Base-by-base conservation (phyloP, 805 yeast genomes). In the Metschnikowia cerradonensis region DNA sequence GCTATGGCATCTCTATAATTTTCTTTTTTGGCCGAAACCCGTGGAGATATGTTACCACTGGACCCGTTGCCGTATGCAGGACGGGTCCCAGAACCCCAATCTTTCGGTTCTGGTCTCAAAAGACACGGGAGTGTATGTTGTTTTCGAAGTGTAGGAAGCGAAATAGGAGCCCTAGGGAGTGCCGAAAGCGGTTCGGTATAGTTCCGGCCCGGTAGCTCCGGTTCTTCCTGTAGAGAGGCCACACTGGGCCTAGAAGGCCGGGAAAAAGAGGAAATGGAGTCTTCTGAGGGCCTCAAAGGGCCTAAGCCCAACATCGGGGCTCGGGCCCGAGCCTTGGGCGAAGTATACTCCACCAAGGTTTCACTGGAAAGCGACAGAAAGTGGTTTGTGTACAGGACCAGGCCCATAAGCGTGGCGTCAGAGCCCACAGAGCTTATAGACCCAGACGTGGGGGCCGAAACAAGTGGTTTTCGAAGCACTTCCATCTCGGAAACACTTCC, bases 371-470 rank as follows among this genome's bases (percentile, higher is more conserved):
- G 32, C 20, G 58, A 53, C 32, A 58, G 55, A 33, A 56, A 63
- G 34, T 53, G 62, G 47, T 61, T 45, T 3, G 45, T 35, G 32
- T 43, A 49, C 22, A 50, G 36, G n/a, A 30, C 41, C 23, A 34
- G 19, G 15, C 44, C 47, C 8, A 26, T 26, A 17, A 39, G 46
- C 1, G 62, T 58, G 34, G 64, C 58, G 43, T 66, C 67, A 32
- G 70, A 66, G 10, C 60, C 59, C n/a, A 67, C 51, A 42, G 71
- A 63, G 42, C 66, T 60, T 46, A 66, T 57, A 35, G 68, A 65
- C 38, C 60, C 66, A 4, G 47, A 36, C 3, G 32, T 22, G 11
- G n/a, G 33, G 5, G 26, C 22, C 15, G 30, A 31, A 4, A 17
- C 8, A 7, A 7, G 36, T 13, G 49, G 45, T 30, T 45, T 49